A percentile compares a stretch with the other conserved stretches of the same genome.
Evolutionary conservation across 495 filamentous ascomycete genomes (phyloP).

Genomic region (Penicillium steckii): DNA sequence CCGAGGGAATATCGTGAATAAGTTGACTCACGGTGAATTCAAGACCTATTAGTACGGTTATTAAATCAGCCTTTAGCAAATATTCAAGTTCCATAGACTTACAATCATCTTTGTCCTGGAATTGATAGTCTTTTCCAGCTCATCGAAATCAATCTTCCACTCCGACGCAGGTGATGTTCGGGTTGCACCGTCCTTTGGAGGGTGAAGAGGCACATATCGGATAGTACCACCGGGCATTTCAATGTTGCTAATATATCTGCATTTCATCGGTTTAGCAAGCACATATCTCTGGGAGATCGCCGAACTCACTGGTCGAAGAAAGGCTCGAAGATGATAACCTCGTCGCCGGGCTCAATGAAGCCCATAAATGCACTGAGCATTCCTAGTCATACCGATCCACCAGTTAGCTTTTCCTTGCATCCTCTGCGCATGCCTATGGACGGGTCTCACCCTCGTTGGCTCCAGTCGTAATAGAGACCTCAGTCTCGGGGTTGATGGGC

Average conservation of each 20-base stretch:
- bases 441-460: slow-evolving; percentile 77
- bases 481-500: slow-evolving; percentile 79
- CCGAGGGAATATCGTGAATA: not conserved
- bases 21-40: slow-evolving; percentile 40
- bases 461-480: slow-evolving; percentile 92
- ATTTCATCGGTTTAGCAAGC: not conserved
- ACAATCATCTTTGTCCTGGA: slow-evolving; percentile 93
- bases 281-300: not conserved
- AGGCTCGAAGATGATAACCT: slow-evolving; percentile 97
- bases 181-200: slow-evolving; percentile 77
- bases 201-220: slow-evolving; percentile 89
- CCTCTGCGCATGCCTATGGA: not conserved
- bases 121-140: slow-evolving; percentile 83
- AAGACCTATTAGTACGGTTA: slow-evolving; percentile 27
- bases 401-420: not conserved
- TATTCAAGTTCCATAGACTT: slow-evolving; percentile 25
- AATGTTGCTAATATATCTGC: slow-evolving; percentile 53
- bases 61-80: not conserved
- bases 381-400: not conserved
- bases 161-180: slow-evolving; percentile 80
- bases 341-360: slow-evolving; percentile 90
- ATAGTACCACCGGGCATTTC: slow-evolving; percentile 95
- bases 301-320: slow-evolving; percentile 92
- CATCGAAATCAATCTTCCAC: slow-evolving; percentile 82
- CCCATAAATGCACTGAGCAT: slow-evolving; percentile 98